phyloP scores from a whole-genome alignment of 140 eudicot species.

The Senecio squalidus region DNA sequence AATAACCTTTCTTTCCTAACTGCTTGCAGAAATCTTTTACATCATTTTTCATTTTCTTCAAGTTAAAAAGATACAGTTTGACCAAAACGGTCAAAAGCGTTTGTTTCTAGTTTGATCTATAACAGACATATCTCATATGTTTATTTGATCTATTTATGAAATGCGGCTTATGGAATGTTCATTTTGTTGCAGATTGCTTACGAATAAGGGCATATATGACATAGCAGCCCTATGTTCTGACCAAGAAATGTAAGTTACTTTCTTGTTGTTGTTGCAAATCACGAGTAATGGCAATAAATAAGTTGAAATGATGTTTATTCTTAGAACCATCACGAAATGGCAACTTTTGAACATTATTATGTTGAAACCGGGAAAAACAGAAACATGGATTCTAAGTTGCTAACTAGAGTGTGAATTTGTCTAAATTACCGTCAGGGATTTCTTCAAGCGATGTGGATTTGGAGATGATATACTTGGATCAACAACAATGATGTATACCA shows the following conservation, averaged over 20 bases:
- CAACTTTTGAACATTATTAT: too few relatives aligned
- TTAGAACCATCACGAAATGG: too few relatives aligned
- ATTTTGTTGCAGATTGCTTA: slow-evolving; percentile 61
- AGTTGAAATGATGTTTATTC: neutral
- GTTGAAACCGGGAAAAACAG: neutral
- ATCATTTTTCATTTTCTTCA: neutral
- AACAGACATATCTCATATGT: neutral
- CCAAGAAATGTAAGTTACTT: slow-evolving; percentile 47
- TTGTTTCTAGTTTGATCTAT: neutral
- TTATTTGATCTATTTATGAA: neutral
- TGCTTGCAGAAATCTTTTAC: neutral
- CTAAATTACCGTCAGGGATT: slow-evolving; percentile 41
- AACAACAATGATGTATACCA: slow-evolving; percentile 89
- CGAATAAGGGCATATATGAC: slow-evolving; percentile 72
- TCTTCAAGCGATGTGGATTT: slow-evolving; percentile 83
- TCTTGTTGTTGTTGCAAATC: neutral
- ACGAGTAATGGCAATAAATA: neutral
- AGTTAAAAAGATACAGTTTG: slow-evolving; percentile 1
- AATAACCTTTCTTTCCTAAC: neutral
- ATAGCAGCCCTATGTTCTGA: slow-evolving; percentile 77
- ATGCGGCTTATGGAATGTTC: neutral
- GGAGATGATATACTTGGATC: slow-evolving; percentile 73
- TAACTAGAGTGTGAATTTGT: slow-evolving; percentile 9
- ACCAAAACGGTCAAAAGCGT: neutral
- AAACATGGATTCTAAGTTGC: neutral